A percentile compares a stretch with the other conserved stretches of the same genome.
These are phyloP conservation scores for Clavariopsis aquatica DNA, from an alignment of 495 filamentous ascomycete genomes.

Conservation along the genomic window DNA sequence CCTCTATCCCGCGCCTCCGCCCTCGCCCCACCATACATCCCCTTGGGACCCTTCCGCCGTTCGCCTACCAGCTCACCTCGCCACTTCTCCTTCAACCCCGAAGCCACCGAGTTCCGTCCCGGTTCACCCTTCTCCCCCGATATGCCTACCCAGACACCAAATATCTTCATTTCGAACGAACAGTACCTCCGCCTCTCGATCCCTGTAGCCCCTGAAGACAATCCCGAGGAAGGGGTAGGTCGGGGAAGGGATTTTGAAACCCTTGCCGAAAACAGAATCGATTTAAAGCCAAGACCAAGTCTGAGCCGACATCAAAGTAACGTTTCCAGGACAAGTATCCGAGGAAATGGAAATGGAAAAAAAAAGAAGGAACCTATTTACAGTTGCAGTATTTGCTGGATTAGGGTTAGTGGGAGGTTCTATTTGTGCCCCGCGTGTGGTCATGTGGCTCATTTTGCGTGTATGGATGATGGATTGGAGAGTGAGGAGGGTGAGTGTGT, in stretches of 20 bases:
- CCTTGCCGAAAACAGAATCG: neutral
- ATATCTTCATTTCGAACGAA: constrained; percentile 13
- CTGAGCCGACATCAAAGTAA: constrained; percentile 1
- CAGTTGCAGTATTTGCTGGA: constrained; percentile 33
- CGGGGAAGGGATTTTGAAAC: neutral
- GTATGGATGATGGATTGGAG: constrained; percentile 6
- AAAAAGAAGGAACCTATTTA: constrained; percentile 21
- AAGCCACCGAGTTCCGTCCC: constrained; percentile 32
- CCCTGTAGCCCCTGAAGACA: constrained; percentile 1
- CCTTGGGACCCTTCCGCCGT: constrained; percentile 1
- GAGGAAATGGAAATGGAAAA: neutral
- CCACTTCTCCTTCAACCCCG: constrained; percentile 35
- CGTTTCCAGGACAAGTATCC: neutral
- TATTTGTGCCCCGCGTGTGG: constrained; percentile 25
- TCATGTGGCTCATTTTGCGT: constrained; percentile 33
- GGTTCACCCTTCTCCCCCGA: neutral
- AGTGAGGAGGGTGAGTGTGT: constrained; percentile 16
- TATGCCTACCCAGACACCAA: constrained; percentile 4
- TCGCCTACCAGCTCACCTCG: constrained; percentile 11
- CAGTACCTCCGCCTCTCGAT: constrained; percentile 25
- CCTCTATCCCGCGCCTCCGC: constrained; percentile 22
- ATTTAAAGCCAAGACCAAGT: neutral
- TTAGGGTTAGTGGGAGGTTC: constrained; percentile 27
- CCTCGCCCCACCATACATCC: neutral
- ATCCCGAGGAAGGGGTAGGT: neutral